Conservation (phyloP, 306 rosid species). For the Cucurbita pepo region DNA sequence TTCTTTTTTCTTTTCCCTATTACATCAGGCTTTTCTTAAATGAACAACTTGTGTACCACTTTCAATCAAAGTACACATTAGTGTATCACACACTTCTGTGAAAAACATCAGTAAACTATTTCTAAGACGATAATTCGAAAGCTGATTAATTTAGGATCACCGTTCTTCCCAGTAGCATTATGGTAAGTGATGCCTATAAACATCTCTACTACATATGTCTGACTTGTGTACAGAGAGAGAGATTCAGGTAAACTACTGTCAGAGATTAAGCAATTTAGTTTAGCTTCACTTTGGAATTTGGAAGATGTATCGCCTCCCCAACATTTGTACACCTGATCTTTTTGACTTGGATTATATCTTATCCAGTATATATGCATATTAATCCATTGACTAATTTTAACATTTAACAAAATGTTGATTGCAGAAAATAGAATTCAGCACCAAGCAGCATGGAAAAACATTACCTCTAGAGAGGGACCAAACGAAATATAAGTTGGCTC, state of each 20-base stretch:
- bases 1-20: background rate
- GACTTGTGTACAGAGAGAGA: background rate
- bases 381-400: background rate
- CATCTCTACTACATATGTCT: background rate
- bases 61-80: background rate
- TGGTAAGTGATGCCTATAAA: background rate
- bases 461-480: conserved; percentile 74
- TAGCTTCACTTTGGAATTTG: background rate
- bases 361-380: background rate
- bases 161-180: background rate
- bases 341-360: background rate
- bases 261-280: background rate
- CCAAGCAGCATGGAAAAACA: conserved; percentile 2
- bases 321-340: background rate
- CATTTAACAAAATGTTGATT: background rate
- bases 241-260: background rate
- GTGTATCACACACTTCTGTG: background rate
- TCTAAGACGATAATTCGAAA: background rate
- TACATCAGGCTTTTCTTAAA: background rate
- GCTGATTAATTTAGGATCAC: background rate
- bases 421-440: background rate
- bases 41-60: background rate
- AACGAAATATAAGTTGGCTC: conserved; percentile 36
- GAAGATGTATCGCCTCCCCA: background rate
- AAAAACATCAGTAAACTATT: background rate